Evolutionary conservation across 805 yeast species (phyloP), one percentile per base, ranked within the genome.

Genomic region (Metschnikowia gelsemii): DNA sequence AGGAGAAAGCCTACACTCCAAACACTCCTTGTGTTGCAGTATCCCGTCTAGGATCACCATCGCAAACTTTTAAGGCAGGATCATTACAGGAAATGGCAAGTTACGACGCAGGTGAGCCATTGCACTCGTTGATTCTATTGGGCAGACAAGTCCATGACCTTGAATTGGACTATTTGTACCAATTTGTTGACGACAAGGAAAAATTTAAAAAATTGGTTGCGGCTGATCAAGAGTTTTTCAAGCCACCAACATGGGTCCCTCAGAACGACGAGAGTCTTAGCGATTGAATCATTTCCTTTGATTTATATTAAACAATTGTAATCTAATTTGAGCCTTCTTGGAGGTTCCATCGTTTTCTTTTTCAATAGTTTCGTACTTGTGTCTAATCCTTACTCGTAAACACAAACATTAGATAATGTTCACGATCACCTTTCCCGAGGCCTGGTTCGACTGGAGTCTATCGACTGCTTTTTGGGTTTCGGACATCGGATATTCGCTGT

Each of bases 131-230:
- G 55, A 81, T 91, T 36, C 82, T 91, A 67, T 72, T 91, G 40
- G 99, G 99, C 18, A 79, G 95, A 76, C 91, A 83, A 67, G 90
- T 89, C 18, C 99, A 91, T 58, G 98, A 91, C 47, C 75, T 91
- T 45, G 99, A 91, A 62, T 64, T 87, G 53, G 96, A 90, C 52
- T 91, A 83, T 58, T 66, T 93, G 60, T 68, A 82, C 46, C 90
- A 80, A 54, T 91, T 79, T 64, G 84, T 85, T 22, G 83, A 79
- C 42, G 75, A 87, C 54, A 65, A 68, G 47, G 78, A 68, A 6
- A 66, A 65, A 7, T 79, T 79, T 58, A 72, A 62, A 47, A 54
- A 51, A 12, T 70, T 76, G 17, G 62, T 58, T 7, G 54, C 32
- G 32, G 54, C 58, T 8, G 75, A 84, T 57, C 90, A 84, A 66